Evolutionary conservation across 179 eudicot species (phyloP).

Genomic region (Carnegiea gigantea): DNA sequence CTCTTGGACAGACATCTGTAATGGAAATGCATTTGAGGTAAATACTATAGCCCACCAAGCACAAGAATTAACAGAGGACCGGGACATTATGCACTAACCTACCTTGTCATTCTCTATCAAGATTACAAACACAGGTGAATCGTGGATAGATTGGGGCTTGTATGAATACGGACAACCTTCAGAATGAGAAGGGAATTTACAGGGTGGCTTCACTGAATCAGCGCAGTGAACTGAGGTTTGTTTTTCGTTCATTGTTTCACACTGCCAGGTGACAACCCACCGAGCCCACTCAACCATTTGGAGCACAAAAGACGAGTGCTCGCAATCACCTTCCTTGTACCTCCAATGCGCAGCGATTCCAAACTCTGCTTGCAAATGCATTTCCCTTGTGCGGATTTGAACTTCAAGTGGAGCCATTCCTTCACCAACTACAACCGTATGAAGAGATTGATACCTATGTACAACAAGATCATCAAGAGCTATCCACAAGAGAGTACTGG

Average conservation of each 20-base stretch:
- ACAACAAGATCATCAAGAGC: conserved; percentile 12
- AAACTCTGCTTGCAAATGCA: conserved; percentile 91
- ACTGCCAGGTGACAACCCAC: conserved; percentile 95
- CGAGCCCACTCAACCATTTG: conserved; percentile 99
- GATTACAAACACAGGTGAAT: conserved; percentile 86
- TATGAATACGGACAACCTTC: conserved; percentile 69
- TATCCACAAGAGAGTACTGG: neutral
- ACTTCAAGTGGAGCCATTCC: conserved; percentile 86
- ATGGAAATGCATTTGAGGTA: neutral
- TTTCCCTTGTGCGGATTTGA: conserved; percentile 86
- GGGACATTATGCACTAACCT: conserved; percentile 35
- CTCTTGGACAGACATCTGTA: conserved; percentile 96
- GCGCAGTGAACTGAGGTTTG: conserved; percentile 35
- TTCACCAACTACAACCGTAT: conserved; percentile 77
- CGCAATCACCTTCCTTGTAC: conserved; percentile 84
- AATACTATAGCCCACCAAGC: neutral
- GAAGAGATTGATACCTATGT: conserved; percentile 79
- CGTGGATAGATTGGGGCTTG: conserved; percentile 50
- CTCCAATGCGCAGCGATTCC: conserved; percentile 99
- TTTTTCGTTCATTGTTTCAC: conserved; percentile 75
- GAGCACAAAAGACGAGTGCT: conserved; percentile 76
- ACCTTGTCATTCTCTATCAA: conserved; percentile 88
- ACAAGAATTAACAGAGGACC: neutral
- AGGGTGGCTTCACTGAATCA: conserved; percentile 59
- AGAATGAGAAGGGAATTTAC: conserved; percentile 80